Base-by-base conservation (phyloP, 768 basidiomycete species). In the Artomyces pyxidatus region DNA sequence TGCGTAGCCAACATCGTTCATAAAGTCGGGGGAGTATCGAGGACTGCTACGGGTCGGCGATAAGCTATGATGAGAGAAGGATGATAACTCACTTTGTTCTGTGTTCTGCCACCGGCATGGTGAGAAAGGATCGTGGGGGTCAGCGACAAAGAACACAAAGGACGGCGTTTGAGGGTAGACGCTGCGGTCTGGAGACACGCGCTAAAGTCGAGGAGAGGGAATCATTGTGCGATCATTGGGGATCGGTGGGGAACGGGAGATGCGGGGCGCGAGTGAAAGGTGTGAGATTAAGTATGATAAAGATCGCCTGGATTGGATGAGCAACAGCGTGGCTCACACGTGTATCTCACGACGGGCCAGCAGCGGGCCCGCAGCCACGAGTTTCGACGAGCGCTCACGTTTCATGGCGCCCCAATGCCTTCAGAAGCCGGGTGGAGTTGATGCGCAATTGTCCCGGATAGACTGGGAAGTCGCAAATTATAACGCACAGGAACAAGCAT, bases 231-330 rank as follows among this genome's bases (percentile, higher is more conserved):
- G 45, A 46, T 11, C 16, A 35, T 23, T 25, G 3, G 26, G 17
- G 32, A 21, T 22, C 19, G 26, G 26, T n/a, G 26, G 46, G 16
- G 26, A 17, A 27, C 23, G 17, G 47, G 28, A 8, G 16, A 19
- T 30, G 1, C 21, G 6, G 28, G 27, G 22, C 8, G 9, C n/a
- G 9, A 17, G 27, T 27, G 27, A 27, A 44, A n/a, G 43, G 43
- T n/a, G 43, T 21, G 21, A 23, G 48, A 49, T 49, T 49, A 49
- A 49, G 48, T 49, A 40, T 32, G 48, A 49, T 49, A 49, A 39
- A 42, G 42, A 37, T 37, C 32, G 30, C 48, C 38, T 21, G n/a
- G 48, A 49, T 39, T 29, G 29, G 48, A 16, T 21, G 29, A 25
- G 17, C 23, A 23, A 30, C n/a, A 17, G 48, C 48, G 42, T 49